A percentile compares a stretch with the other conserved stretches of the same genome.
phyloP scores from a whole-genome alignment of 2,329 filamentous ascomycete genomes.

The Fusarium lyarnte region DNA sequence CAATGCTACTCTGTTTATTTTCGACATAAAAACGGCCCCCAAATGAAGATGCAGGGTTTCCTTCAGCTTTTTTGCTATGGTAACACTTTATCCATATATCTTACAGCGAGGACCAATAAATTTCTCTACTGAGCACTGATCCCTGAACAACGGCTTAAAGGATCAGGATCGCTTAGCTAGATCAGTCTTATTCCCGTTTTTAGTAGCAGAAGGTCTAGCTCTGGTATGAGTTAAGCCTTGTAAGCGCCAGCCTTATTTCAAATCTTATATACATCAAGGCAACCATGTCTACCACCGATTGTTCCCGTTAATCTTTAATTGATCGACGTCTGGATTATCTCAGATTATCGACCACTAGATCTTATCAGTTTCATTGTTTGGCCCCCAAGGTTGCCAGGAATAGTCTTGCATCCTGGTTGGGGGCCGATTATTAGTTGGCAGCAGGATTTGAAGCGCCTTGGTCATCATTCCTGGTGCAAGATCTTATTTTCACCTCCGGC shows the following conservation, averaged over 20 bases:
- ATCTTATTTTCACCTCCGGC: too few relatives aligned
- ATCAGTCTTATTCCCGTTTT: not conserved
- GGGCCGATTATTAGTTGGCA: not conserved
- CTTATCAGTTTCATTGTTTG: not conserved
- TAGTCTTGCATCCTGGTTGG: not conserved
- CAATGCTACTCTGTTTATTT: not conserved
- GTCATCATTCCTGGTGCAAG: not conserved
- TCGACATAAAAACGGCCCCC: not conserved
- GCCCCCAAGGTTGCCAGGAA: not conserved
- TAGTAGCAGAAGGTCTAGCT: not conserved
- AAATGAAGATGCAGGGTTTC: not conserved
- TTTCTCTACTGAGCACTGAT: not conserved
- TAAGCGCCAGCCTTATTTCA: slow-evolving; percentile 14
- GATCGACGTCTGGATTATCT: not conserved
- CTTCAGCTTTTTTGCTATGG: not conserved
- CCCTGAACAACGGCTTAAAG: not conserved
- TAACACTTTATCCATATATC: not conserved
- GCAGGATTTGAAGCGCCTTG: not conserved
- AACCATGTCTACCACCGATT: not conserved
- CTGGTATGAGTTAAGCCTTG: not conserved
- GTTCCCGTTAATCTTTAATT: not conserved
- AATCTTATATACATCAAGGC: not conserved
- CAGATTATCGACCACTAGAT: not conserved
- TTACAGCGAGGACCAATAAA: not conserved
- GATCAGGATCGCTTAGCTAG: not conserved